phyloP scores from a whole-genome alignment of 768 basidiomycete species.

The Exidia glandulosa region DNA sequence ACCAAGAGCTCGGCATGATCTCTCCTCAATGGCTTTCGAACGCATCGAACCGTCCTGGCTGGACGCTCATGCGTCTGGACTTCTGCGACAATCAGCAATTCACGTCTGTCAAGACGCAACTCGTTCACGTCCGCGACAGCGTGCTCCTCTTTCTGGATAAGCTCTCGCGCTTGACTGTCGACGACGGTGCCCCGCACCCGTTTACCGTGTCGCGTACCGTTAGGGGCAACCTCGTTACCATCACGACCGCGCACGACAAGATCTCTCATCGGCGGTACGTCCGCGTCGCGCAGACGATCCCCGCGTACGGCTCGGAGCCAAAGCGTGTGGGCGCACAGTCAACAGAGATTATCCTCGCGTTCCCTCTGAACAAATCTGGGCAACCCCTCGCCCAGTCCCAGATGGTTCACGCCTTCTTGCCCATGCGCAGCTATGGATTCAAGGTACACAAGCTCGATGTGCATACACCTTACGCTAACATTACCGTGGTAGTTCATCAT shows the following conservation, averaged over 20 bases:
- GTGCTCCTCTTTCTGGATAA: constrained; percentile 15
- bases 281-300: neutral
- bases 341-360: constrained; percentile 15
- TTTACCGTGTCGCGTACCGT: neutral
- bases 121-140: constrained; percentile 9
- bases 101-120: constrained; percentile 7
- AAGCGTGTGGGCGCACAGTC: constrained; percentile 7
- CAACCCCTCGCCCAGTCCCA: constrained; percentile 9
- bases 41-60: constrained; percentile 4
- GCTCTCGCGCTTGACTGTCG: constrained; percentile 9
- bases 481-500: constrained; percentile 14
- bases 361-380: constrained; percentile 10
- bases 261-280: neutral
- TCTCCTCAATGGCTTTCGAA: constrained; percentile 8
- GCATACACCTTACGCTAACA: neutral
- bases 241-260: neutral
- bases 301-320: constrained; percentile 7
- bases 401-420: constrained; percentile 16
- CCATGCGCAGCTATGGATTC: constrained; percentile 14
- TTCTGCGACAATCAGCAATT: constrained; percentile 3
- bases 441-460: constrained; percentile 6
- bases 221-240: neutral
- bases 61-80: constrained; percentile 14
- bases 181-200: neutral
- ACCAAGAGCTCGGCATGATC: constrained; percentile 14